phyloP scores from a whole-genome alignment of 1,139 yeast species.

The Zygosaccharomyces sapae region DNA sequence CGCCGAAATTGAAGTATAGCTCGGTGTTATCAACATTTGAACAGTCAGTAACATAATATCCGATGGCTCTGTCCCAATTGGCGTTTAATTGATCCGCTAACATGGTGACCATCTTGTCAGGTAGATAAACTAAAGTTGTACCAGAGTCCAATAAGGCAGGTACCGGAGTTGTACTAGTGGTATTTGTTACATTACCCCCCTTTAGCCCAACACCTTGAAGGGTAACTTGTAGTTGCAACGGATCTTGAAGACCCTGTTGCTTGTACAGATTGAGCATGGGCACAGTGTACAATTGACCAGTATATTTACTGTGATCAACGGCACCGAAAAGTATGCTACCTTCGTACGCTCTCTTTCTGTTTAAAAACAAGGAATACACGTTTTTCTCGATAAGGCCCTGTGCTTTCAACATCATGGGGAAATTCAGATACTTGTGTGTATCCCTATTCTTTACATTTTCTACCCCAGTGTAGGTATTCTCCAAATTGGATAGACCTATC shows the following conservation, averaged over 20 bases:
- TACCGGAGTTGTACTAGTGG: conserved; percentile 13
- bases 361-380: conserved; percentile 54
- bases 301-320: conserved; percentile 45
- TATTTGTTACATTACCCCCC: conserved; percentile 26
- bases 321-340: conserved; percentile 58
- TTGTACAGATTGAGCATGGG: conserved; percentile 42
- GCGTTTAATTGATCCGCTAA: conserved; percentile 13
- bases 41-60: conserved; percentile 13
- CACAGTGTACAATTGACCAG: conserved; percentile 40
- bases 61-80: conserved; percentile 7
- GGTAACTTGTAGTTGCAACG: conserved; percentile 46
- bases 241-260: conserved; percentile 36
- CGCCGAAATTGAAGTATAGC: conserved; percentile 47
- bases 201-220: conserved; percentile 40
- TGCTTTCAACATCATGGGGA: conserved; percentile 52
- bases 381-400: conserved; percentile 52
- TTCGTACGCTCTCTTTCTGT: conserved; percentile 38
- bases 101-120: conserved; percentile 9
- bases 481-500: conserved; percentile 51
- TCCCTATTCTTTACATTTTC: conserved; percentile 3
- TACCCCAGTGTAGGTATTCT: conserved; percentile 36
- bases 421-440: conserved; percentile 37
- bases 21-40: conserved; percentile 22
- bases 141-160: conserved; percentile 16
- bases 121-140: conserved; percentile 12